Percentiles rank a stretch among this genome's conserved stretches.
These are phyloP conservation scores for Leccinum subfulvum DNA, from an alignment of 1,284 basidiomycete species.

Conservation along the genomic window DNA sequence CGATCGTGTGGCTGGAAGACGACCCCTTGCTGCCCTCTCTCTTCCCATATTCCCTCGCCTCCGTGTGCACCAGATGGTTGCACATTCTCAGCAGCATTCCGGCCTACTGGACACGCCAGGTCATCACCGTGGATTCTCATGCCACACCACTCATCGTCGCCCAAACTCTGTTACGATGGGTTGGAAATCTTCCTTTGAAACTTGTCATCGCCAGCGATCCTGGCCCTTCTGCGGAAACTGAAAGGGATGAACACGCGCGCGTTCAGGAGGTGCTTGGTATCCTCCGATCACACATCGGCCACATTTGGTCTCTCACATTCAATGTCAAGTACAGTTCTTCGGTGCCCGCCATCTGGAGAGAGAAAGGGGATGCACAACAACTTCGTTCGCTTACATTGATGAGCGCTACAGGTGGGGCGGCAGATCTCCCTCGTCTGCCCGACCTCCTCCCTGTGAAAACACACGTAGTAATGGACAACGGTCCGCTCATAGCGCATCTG, in stretches of 20 bases:
- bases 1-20: slow-evolving; percentile 9
- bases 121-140: slow-evolving; percentile 10
- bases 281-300: slow-evolving; percentile 6
- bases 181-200: slow-evolving; percentile 6
- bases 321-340: slow-evolving; percentile 6
- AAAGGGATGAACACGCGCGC: background rate
- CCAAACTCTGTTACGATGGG: background rate
- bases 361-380: slow-evolving; percentile 2
- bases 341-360: slow-evolving; percentile 8
- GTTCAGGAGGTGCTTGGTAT: slow-evolving; percentile 1
- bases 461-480: background rate
- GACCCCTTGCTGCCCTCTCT: slow-evolving; percentile 13
- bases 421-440: slow-evolving; percentile 1
- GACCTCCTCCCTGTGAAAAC: background rate
- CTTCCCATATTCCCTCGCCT: slow-evolving; percentile 17
- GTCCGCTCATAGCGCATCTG: background rate
- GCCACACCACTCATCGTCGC: background rate
- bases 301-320: slow-evolving; percentile 9
- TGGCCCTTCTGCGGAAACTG: background rate
- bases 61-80: slow-evolving; percentile 18
- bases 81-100: slow-evolving; percentile 12
- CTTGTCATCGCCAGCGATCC: slow-evolving; percentile 5
- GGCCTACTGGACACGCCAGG: slow-evolving; percentile 19
- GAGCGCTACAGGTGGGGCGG: background rate
- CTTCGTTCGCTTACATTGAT: background rate